These are phyloP conservation scores for Citrus reticulata DNA, from an alignment of 345 rosid genomes.

Conservation along the genomic window DNA sequence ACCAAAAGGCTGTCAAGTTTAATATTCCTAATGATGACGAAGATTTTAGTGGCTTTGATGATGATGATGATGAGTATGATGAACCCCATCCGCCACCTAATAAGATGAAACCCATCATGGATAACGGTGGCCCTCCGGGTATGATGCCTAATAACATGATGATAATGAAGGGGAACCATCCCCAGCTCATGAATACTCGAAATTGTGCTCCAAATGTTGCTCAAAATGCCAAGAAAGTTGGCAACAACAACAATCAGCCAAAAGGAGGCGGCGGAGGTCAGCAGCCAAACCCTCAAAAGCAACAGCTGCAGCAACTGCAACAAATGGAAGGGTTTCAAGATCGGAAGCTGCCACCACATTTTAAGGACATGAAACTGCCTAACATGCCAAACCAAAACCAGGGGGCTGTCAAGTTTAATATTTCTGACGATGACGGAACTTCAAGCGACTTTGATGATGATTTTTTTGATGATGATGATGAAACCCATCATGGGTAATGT, in stretches of 20 bases:
- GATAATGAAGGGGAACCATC: conserved; percentile 53
- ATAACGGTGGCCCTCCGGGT: conserved; percentile 36
- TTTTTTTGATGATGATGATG: too few species aligned
- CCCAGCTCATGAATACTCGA: conserved; percentile 51
- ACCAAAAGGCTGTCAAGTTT: conserved; percentile 51
- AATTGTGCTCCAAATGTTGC: conserved; percentile 42
- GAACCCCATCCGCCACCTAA: conserved; percentile 39
- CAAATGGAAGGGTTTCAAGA: conserved; percentile 67
- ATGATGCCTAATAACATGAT: conserved; percentile 33
- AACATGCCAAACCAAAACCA: background rate
- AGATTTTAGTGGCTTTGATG: conserved; percentile 32
- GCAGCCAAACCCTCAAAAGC: conserved; percentile 13
- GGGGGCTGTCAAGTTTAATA: too few species aligned
- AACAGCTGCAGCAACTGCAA: conserved; percentile 43
- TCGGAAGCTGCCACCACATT: conserved; percentile 61
- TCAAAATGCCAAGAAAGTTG: conserved; percentile 42
- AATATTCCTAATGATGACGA: conserved; percentile 47
- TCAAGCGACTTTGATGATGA: accelerated
- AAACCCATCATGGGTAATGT: too few species aligned
- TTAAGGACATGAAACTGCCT: conserved; percentile 58
- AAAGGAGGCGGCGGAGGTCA: conserved; percentile 15
- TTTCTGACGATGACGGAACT: too few species aligned
- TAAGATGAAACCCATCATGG: conserved; percentile 55
- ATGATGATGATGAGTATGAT: conserved; percentile 44
- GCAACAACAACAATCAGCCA: conserved; percentile 27